Base-by-base conservation (phyloP, 306 rosid genomes). In the Mimosa pudica region DNA sequence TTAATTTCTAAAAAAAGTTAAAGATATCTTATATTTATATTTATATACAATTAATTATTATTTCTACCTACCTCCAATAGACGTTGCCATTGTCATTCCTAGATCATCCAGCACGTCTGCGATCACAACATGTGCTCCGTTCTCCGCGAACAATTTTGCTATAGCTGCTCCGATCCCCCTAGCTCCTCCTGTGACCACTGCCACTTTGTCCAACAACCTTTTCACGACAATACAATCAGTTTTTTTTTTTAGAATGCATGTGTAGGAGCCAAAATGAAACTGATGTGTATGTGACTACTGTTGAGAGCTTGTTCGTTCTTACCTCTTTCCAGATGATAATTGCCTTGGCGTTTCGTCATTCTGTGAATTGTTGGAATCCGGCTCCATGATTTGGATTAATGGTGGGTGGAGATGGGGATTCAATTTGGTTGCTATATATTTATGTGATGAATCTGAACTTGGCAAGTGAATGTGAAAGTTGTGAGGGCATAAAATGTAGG, bases 101-200 rank as follows among this genome's bases (percentile, higher is more conserved):
- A 85, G 44, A 38, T 90, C 94, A 38, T 94, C 98, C 41, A 94
- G 90, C 20, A 94, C 77, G 77, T 94, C 98, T 0, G 94, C 97
- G 51, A 94, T 77, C 10, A 94, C 71, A 16, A 94, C 96, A 41
- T 92, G 80, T 1, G 96, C 94, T 5, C 98, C 96, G 63, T 92
- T 85, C 69, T 82, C 67, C 1, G 94, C 90, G 52, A 94, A 92
- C 0, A 89, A 44, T 82, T 82, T 86, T 2, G 98, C 95, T n/a
- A 92, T 82, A 51, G 96, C 88, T 4, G 89, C 98, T 78, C 98
- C 98, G 4, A 94, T 94, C 61, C 98, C 98, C 83, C 96, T 86
- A 18, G 97, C 92, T 5, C 91, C 98, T 4, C 98, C 98, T 1
- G 98, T 94, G 74, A 94, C 82, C 0, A 94, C 86, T 13, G 96